Evolutionary conservation across 345 rosid genomes (phyloP).

Genomic region (Boechera stricta): DNA sequence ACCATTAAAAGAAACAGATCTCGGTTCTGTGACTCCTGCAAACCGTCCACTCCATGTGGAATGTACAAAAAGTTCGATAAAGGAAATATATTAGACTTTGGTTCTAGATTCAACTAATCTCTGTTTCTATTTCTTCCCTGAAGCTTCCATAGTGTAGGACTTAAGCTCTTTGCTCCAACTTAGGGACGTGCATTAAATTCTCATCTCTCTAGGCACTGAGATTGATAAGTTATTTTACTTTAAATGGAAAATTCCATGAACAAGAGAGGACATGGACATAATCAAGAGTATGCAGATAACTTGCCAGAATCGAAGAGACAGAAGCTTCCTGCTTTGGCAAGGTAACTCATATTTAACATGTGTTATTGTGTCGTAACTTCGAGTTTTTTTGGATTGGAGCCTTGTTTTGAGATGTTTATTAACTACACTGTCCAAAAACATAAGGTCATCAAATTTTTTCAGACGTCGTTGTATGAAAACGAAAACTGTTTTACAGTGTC

Average conservation of each 20-base stretch:
- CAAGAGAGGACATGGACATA: conserved; percentile 61
- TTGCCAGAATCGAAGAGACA: conserved; percentile 66
- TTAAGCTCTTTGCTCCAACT: conserved; percentile 24
- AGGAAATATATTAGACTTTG: conserved; percentile 9
- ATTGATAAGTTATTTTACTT: conserved; percentile 27
- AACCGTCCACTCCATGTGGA: conserved; percentile 42
- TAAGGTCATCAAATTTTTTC: conserved; percentile 31
- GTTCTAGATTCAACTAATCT: conserved; percentile 41
- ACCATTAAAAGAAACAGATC: conserved; percentile 30
- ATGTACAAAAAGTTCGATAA: neutral
- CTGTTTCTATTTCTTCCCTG: conserved; percentile 29
- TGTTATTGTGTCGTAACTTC: neutral
- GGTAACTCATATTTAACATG: conserved; percentile 49
- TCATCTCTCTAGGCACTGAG: conserved; percentile 4
- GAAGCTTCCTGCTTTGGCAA: conserved; percentile 81
- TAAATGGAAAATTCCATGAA: conserved; percentile 66
- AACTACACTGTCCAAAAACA: neutral
- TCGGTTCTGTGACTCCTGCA: conserved; percentile 35
- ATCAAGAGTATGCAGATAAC: conserved; percentile 51
- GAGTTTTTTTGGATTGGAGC: conserved; percentile 6
- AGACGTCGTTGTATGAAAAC: conserved; percentile 19
- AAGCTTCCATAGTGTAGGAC: conserved; percentile 46
- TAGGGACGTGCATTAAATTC: conserved; percentile 38
- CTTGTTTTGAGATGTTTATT: conserved; percentile 9
- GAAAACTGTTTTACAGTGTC: conserved; percentile 59